Conservation (phyloP, 2,329 filamentous ascomycete species). For the Hypoxylon sp. region DNA sequence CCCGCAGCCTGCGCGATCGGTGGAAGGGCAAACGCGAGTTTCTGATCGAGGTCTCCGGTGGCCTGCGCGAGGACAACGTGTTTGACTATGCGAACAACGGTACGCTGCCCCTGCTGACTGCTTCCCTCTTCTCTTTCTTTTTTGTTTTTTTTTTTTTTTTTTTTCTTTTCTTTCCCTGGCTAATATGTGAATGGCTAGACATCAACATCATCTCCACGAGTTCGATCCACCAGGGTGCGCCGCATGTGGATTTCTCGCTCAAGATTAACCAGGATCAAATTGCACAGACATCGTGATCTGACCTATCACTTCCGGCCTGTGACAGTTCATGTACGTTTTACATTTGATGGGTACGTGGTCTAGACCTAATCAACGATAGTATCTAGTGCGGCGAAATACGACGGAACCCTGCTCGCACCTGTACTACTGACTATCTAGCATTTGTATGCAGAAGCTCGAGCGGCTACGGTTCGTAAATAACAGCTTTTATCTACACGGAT, state of each 20-base stretch:
- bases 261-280: conserved; percentile 71
- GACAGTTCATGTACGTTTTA: neutral
- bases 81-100: conserved; percentile 78
- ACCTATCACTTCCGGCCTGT: neutral
- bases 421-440: too few species aligned
- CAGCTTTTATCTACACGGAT: neutral
- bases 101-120: conserved; percentile 49
- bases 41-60: conserved; percentile 91
- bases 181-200: conserved; percentile 58
- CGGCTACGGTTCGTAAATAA: neutral
- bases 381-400: neutral
- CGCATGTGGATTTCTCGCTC: conserved; percentile 93
- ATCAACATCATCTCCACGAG: conserved; percentile 97
- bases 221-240: conserved; percentile 94
- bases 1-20: conserved; percentile 76
- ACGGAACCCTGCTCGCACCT: neutral
- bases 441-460: too few species aligned
- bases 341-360: neutral
- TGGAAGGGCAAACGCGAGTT: conserved; percentile 80
- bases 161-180: conserved; percentile 1
- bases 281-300: conserved; percentile 3
- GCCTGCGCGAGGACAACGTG: conserved; percentile 85
- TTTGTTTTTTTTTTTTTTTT: neutral
- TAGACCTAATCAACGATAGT: conserved; percentile 3
- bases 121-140: neutral